Conservation (phyloP, 2,329 filamentous ascomycete species). For the Botryotinia convoluta region DNA sequence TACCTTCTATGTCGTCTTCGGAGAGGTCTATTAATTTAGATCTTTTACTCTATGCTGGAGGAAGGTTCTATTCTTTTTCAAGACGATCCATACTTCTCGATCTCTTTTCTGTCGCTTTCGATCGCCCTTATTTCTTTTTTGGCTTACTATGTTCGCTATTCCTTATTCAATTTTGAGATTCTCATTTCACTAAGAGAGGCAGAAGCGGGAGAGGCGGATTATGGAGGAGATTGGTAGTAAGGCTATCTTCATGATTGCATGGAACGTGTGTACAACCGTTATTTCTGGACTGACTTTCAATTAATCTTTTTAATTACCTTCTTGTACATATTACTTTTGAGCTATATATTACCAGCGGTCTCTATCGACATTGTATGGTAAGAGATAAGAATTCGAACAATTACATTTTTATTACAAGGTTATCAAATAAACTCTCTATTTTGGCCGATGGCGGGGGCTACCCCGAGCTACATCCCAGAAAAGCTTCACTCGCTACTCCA, state of each 20-base stretch:
- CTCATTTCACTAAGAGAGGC: constrained; percentile 19
- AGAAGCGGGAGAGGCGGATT: neutral
- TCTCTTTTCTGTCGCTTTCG: constrained; percentile 24
- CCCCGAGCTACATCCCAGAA: neutral
- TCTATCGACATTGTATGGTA: neutral
- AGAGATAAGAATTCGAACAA: constrained; percentile 2
- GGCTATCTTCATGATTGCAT: neutral
- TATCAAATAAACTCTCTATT: neutral
- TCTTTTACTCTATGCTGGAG: constrained; percentile 15
- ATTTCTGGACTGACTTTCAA: neutral
- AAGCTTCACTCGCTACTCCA: neutral
- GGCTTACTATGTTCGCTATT: constrained; percentile 8
- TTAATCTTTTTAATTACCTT: neutral
- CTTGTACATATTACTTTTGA: neutral
- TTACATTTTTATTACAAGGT: neutral
- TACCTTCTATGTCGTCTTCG: neutral
- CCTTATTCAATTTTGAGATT: constrained; percentile 23
- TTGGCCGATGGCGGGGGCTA: neutral
- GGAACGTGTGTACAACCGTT: neutral
- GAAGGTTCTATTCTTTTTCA: constrained; percentile 14
- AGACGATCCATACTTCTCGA: constrained; percentile 20
- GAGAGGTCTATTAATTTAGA: constrained; percentile 20
- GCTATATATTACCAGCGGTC: neutral
- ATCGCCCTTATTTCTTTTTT: neutral
- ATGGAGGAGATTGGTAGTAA: constrained; percentile 5